phyloP scores from a whole-genome alignment of 140 eudicot genomes.

The Erigeron philadelphicus region DNA sequence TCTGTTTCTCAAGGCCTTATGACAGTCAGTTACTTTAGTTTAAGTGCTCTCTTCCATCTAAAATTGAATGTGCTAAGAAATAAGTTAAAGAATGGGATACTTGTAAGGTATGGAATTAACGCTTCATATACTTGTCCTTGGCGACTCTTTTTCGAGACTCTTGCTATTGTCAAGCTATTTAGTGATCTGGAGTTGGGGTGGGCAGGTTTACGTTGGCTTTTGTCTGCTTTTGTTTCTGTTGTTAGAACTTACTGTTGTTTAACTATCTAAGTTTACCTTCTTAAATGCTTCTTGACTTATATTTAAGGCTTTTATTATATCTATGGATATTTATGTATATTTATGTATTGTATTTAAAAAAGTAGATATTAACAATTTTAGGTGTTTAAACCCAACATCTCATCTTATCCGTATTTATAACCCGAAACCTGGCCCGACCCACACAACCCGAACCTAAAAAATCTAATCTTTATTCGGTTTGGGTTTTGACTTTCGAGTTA shows the following conservation, averaged over 20 bases:
- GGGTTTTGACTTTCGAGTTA: too few species aligned
- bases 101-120: constrained; percentile 8
- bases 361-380: too few species aligned
- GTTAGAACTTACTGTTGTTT: neutral
- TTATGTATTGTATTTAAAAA: too few species aligned
- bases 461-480: too few species aligned
- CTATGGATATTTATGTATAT: too few species aligned
- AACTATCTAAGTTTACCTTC: too few species aligned
- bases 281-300: too few species aligned
- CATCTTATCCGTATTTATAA: too few species aligned
- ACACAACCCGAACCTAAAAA: too few species aligned
- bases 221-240: neutral
- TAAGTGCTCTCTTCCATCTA: neutral
- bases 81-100: neutral
- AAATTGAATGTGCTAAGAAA: constrained; percentile 6
- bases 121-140: neutral
- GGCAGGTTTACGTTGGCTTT: neutral
- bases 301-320: too few species aligned
- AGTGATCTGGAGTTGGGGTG: constrained; percentile 5
- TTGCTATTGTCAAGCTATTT: neutral
- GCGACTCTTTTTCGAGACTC: neutral
- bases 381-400: too few species aligned
- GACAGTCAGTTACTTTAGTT: neutral
- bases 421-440: too few species aligned
- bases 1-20: neutral